Base-by-base conservation (phyloP, 371 early-diverging fungal genomes). In the Sporodiniella umbellata region DNA sequence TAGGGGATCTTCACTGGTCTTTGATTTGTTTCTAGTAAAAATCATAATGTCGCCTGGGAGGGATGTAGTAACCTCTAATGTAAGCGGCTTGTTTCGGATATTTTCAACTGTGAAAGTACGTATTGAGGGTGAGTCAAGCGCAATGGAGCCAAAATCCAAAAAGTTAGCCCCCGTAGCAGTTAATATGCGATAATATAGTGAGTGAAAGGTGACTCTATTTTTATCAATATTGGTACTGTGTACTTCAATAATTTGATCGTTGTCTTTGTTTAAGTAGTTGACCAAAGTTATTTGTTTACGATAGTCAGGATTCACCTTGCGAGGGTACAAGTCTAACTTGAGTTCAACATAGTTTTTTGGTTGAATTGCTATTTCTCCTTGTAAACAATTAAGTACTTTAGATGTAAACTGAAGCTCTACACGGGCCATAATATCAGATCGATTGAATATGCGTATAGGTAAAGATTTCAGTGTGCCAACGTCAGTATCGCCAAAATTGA, bases 271-370 rank as follows among this genome's bases (percentile, higher is more conserved):
- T 33, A 88, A 73, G 42, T 87, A 71, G 62, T 98, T 98, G 52
- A 90, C 89, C 14, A 98, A 80, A 0, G 93, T 93, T 17, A 98
- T 85, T 64, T 98, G 95, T 64, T 97, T 98, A 54, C 94, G 84
- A 65, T 98, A 98, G 42, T 95, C 94, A 1, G 96, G 92, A 56
- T 98, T 98, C 25, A 95, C 89, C 65, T 96, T 96, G n/a, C 98
- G 88, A 2, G 99, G 99, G 62, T 94, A 96, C 38, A 98, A 86
- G 62, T 96, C 96, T 17, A 98, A 70, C 55, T 92, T 93, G 24
- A 95, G 81, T 37, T 90, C 87, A 11, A 86, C 79, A n/a, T 87
- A 78, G 30, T 87, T 86, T 45, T 83, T 81, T 15, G 98, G 93
- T 8, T 89, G 88, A 25, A 98, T 93, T 8, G 76, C 63, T 17